Evolutionary conservation across 768 basidiomycete species (phyloP).

Genomic region (Udeniomyces megalosporus): DNA sequence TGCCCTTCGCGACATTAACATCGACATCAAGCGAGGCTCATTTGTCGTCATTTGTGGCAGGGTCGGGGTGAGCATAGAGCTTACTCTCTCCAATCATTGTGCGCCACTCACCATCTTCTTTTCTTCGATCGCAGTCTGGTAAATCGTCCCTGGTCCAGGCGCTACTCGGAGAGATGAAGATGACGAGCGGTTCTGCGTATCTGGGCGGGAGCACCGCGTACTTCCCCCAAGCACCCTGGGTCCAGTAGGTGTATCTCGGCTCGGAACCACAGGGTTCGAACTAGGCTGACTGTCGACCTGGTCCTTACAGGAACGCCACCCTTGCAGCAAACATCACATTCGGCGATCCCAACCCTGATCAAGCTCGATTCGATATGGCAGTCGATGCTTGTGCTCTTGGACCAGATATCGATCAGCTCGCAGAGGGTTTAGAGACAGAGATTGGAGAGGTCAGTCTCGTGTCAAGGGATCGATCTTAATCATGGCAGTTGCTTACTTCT

Average conservation of each 20-base stretch:
- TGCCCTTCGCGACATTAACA: constrained; percentile 22
- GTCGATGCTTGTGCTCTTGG: constrained; percentile 23
- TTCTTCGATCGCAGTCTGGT: constrained; percentile 19
- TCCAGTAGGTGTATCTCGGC: constrained; percentile 17
- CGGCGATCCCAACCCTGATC: constrained; percentile 18
- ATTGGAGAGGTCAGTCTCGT: constrained; percentile 13
- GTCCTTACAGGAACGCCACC: constrained; percentile 21
- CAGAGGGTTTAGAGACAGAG: constrained; percentile 13
- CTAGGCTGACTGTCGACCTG: background rate
- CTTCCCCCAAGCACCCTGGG: constrained; percentile 28
- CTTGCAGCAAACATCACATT: constrained; percentile 38
- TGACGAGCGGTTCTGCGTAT: constrained; percentile 15
- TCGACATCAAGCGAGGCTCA: constrained; percentile 20
- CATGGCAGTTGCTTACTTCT: too few species aligned
- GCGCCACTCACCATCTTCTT: too few species aligned
- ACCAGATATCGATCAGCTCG: background rate
- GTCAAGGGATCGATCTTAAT: too few species aligned
- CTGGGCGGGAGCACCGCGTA: background rate
- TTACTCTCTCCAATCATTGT: too few species aligned
- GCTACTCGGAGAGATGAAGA: constrained; percentile 26
- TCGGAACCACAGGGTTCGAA: background rate
- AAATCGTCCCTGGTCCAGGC: constrained; percentile 24
- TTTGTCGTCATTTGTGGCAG: constrained; percentile 26
- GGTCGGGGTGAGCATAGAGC: constrained; percentile 18
- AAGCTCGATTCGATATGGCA: constrained; percentile 16